These are phyloP conservation scores for Salvia splendens DNA, from an alignment of 257 asterid species.

Conservation along the genomic window DNA sequence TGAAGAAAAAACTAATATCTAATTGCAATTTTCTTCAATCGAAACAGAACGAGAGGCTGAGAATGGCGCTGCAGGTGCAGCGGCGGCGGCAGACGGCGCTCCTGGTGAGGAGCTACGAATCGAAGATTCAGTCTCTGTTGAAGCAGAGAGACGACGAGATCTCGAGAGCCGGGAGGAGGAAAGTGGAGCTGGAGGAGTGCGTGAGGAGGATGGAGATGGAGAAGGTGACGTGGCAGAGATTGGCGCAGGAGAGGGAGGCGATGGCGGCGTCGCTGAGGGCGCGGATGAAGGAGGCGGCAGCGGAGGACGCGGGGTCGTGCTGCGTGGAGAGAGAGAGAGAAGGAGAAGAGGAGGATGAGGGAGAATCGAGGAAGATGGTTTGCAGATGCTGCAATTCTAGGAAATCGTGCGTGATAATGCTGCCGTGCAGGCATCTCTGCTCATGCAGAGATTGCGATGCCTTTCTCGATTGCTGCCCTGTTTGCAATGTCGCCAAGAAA, in stretches of 20 bases:
- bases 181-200: constrained; percentile 49
- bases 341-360: background rate
- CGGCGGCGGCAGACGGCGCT: constrained; percentile 40
- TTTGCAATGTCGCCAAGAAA: constrained; percentile 59
- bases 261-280: constrained; percentile 47
- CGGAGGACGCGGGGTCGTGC: constrained; percentile 65
- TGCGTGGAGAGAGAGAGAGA: constrained; percentile 31
- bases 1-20: no score
- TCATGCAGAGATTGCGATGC: constrained; percentile 63
- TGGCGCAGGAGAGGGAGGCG: constrained; percentile 56
- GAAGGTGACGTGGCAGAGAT: constrained; percentile 58
- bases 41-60: constrained; percentile 66
- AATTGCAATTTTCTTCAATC: no score
- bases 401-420: constrained; percentile 55
- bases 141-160: constrained; percentile 67
- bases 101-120: constrained; percentile 51
- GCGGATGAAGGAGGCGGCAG: constrained; percentile 48
- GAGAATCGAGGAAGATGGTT: constrained; percentile 29
- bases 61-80: constrained; percentile 57
- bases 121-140: constrained; percentile 42
- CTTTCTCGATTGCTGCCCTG: constrained; percentile 64
- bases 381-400: constrained; percentile 60
- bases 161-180: constrained; percentile 39
- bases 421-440: constrained; percentile 85
- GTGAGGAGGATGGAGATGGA: constrained; percentile 51